A percentile compares a stretch with the other conserved stretches of the same genome.
phyloP scores from a whole-genome alignment of 176 grass and related monocot genomes.

The Bonia amplexicaulis region DNA sequence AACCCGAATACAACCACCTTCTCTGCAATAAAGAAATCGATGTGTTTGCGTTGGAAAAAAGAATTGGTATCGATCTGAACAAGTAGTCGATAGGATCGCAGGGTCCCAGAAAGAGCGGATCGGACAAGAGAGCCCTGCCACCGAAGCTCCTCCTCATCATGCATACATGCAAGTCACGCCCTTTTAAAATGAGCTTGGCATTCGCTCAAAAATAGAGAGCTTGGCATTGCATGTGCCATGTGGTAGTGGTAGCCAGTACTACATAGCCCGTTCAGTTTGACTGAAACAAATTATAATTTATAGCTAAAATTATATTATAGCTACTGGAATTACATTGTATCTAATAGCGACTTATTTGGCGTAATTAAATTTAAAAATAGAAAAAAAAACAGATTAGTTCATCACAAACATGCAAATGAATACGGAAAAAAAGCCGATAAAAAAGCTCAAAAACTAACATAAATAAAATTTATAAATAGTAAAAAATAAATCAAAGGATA shows the following conservation, averaged over 20 bases:
- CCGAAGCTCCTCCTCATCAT: neutral
- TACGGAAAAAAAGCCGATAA: too few relatives aligned
- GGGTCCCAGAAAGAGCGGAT: neutral
- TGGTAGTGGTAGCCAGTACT: neutral
- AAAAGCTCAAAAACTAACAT: too few relatives aligned
- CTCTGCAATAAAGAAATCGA: neutral
- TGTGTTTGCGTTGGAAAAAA: neutral
- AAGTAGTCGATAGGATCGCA: neutral
- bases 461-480: too few relatives aligned
- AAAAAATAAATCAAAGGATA: too few relatives aligned
- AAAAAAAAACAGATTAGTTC: too few relatives aligned
- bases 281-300: too few relatives aligned
- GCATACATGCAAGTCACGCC: conserved; percentile 11
- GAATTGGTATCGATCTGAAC: neutral
- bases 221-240: conserved; percentile 34
- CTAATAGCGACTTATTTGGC: too few relatives aligned
- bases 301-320: too few relatives aligned
- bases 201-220: neutral
- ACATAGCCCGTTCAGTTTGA: too few relatives aligned
- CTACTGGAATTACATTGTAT: too few relatives aligned
- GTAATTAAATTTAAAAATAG: too few relatives aligned
- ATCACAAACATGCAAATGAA: too few relatives aligned
- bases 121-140: neutral
- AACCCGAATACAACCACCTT: neutral
- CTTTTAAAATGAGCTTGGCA: neutral